Conservation (phyloP, 495 filamentous ascomycete genomes). For the Neurospora discreta region DNA sequence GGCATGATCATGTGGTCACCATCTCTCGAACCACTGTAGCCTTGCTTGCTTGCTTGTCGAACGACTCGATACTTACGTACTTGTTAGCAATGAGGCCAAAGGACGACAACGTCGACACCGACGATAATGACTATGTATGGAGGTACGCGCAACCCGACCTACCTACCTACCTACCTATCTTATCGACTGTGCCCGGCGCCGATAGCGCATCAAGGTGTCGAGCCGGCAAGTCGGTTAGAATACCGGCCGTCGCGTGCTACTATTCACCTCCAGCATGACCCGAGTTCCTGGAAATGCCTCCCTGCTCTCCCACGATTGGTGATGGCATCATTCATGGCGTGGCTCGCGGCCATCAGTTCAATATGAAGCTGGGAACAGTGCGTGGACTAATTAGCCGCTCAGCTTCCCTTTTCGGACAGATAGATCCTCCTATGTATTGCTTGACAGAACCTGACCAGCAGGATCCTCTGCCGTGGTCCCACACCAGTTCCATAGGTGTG, state of each 20-base stretch:
- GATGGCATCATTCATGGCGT: background rate
- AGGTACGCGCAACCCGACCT: background rate
- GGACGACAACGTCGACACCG: background rate
- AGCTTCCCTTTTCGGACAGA: slow-evolving; percentile 8
- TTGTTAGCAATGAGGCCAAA: background rate
- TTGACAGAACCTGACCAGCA: background rate
- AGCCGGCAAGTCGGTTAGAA: background rate
- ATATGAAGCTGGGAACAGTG: background rate
- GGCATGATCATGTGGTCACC: background rate
- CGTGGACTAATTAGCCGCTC: slow-evolving; percentile 25
- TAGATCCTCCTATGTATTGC: slow-evolving; percentile 2
- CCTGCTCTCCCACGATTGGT: background rate
- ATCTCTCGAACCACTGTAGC: background rate
- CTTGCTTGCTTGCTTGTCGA: background rate
- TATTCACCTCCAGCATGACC: background rate
- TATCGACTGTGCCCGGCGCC: background rate
- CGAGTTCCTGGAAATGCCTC: background rate
- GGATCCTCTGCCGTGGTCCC: background rate
- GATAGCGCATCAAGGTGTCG: background rate
- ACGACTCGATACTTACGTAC: background rate
- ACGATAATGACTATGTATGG: background rate
- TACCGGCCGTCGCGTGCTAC: background rate
- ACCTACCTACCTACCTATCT: background rate
- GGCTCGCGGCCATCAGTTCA: background rate
- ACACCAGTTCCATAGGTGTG: background rate